These are phyloP conservation scores for Paecilomyces dactylethromorphus DNA, from an alignment of 2,329 filamentous ascomycete genomes.

Conservation along the genomic window DNA sequence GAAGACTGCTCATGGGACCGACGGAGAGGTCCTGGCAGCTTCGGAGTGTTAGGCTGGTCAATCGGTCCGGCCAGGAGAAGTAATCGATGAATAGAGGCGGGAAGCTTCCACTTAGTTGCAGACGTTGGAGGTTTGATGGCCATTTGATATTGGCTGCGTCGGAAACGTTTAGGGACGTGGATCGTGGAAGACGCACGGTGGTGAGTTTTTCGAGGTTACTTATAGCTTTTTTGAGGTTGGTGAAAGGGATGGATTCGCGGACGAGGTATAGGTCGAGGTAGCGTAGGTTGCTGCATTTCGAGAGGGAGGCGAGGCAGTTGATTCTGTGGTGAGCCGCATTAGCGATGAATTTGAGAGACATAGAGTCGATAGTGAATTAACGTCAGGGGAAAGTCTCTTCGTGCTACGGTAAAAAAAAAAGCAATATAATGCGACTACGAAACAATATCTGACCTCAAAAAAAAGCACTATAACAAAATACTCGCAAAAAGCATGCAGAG, in stretches of 20 bases:
- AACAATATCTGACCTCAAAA: background rate
- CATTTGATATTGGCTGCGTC: conserved; percentile 11
- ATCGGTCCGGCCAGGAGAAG: conserved; percentile 21
- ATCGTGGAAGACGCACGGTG: conserved; percentile 39
- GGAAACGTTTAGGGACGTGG: conserved; percentile 13
- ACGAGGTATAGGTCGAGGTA: conserved; percentile 49
- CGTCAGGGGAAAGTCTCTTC: background rate
- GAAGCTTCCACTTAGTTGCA: conserved; percentile 20
- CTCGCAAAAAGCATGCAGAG: background rate
- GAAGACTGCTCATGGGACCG: conserved; percentile 14
- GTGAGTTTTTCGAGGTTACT: conserved; percentile 39
- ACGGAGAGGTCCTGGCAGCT: conserved; percentile 19
- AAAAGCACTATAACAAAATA: background rate
- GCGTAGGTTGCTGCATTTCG: conserved; percentile 47
- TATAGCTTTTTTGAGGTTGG: conserved; percentile 45
- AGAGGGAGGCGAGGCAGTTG: conserved; percentile 51
- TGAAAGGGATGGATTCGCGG: conserved; percentile 43
- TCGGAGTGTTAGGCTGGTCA: conserved; percentile 18
- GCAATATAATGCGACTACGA: background rate
- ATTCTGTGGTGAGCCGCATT: conserved; percentile 20
- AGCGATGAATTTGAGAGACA: background rate
- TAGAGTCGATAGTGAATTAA: background rate
- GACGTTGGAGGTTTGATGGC: conserved; percentile 18
- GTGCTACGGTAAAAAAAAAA: background rate
- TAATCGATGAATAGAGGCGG: conserved; percentile 9